phyloP scores from a whole-genome alignment of 1,284 basidiomycete species.

The Leccinum colubrinum region DNA sequence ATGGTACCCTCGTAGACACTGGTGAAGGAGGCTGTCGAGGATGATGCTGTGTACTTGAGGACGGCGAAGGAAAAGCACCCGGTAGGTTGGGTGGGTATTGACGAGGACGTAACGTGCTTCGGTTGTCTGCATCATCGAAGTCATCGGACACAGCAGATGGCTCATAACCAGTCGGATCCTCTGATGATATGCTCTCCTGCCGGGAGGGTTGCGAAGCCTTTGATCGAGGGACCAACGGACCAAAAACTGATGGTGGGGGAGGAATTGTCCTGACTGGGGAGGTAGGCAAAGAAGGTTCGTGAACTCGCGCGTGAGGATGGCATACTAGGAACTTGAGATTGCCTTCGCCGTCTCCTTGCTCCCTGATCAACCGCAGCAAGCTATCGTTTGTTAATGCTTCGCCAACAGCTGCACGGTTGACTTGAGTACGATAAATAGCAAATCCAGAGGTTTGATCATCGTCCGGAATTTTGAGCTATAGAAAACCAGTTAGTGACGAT shows the following conservation, averaged over 20 bases:
- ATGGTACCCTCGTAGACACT: constrained; percentile 29
- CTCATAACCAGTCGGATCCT: constrained; percentile 66
- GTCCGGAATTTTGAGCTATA: constrained; percentile 78
- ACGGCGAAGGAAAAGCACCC: constrained; percentile 27
- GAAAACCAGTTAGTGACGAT: constrained; percentile 8
- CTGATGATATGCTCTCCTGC: constrained; percentile 69
- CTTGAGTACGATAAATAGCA: constrained; percentile 84
- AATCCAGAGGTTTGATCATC: constrained; percentile 70
- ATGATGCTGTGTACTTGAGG: constrained; percentile 27
- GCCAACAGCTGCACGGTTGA: constrained; percentile 73
- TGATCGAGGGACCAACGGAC: constrained; percentile 47
- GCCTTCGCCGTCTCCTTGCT: constrained; percentile 71
- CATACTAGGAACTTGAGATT: constrained; percentile 81
- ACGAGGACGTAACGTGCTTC: constrained; percentile 42
- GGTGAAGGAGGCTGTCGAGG: constrained; percentile 31
- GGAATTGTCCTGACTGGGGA: constrained; percentile 50
- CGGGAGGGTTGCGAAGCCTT: constrained; percentile 58
- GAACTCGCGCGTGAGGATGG: constrained; percentile 57
- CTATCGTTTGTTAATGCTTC: constrained; percentile 67
- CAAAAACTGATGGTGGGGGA: constrained; percentile 44
- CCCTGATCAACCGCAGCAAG: constrained; percentile 68
- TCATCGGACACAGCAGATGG: constrained; percentile 59
- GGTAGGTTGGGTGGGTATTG: constrained; percentile 35
- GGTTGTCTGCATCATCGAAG: constrained; percentile 52
- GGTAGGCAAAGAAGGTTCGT: constrained; percentile 43